Base-by-base conservation (phyloP, 495 filamentous ascomycete species). In the Neurospora sp. region DNA sequence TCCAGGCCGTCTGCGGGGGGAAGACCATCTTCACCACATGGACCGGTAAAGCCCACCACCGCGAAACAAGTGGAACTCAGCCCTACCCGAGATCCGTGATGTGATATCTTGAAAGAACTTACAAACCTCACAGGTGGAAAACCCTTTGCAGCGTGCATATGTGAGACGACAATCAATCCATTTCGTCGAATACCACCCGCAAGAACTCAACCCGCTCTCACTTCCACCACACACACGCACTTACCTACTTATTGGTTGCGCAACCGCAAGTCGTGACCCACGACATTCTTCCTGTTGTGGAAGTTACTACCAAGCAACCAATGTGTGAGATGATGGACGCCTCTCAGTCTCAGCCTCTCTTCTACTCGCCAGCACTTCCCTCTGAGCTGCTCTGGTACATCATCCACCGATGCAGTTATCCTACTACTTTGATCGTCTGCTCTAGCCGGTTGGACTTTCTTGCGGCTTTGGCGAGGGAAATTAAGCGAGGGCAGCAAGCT, bases 371-470 rank as follows among this genome's bases (percentile, higher is more conserved):
- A 16, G 80, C 86, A 22, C 79, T 84, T 31, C 85, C 88, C 12
- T 81, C 87, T 8, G 88, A 90, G 74, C 86, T 96, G 71, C 81
- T 96, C 31, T 81, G 85, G 70, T 87, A 88, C 77, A 79, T 95
- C 38, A 81, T 97, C 41, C 75, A 88, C 41, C 79, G 83, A 38
- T 86, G 90, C 76, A 69, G 76, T 44, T 77, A 81, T 74, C 84
- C 88, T 3, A 90, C 88, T 1, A 89, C 87, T 0, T 79, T 97
- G 16, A 80, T 97, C 69, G 84, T 96, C 78, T 96, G 94, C 79
- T 88, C 87, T 7, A 86, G 88, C 18, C 88, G 88, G 61, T 80
- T 87, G 4, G 84, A 83, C 18, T 96, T 97, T 73, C 81, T 96
- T 22, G 76, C 80, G 40, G 77, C 82, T 39, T 80, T 85, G 40